These are phyloP conservation scores for Metschnikowia peoriensis DNA, from an alignment of 805 yeast species.

Conservation along the genomic window DNA sequence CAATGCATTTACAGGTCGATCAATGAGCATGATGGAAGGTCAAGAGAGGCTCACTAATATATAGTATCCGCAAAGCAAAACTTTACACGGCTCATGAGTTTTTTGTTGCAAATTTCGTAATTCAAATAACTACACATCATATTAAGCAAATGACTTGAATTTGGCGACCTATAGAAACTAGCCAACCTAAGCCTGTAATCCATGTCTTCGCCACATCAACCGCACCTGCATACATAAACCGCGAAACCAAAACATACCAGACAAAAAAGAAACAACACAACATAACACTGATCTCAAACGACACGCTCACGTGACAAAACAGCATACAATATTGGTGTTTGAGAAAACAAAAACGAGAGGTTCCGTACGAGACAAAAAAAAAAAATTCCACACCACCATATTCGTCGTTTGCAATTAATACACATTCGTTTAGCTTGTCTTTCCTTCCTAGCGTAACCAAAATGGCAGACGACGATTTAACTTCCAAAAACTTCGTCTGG, in stretches of 20 bases:
- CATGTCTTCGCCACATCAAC: no score
- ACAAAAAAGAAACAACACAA: neutral
- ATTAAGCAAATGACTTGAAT: no score
- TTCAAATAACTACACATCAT: neutral
- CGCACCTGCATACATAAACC: neutral
- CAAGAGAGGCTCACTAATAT: no score
- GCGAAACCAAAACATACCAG: constrained; percentile 7
- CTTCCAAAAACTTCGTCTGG: constrained; percentile 70
- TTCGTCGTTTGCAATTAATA: neutral
- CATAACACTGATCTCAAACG: neutral
- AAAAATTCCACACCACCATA: neutral
- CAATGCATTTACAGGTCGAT: no score
- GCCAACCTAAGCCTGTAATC: neutral
- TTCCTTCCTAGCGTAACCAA: neutral
- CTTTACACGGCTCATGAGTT: neutral
- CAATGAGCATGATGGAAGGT: no score
- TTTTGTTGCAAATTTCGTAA: neutral
- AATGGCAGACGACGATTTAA: constrained; percentile 19
- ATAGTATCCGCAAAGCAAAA: neutral
- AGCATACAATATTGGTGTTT: constrained; percentile 1
- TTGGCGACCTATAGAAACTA: no score
- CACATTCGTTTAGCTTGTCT: neutral
- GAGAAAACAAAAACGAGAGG: constrained; percentile 6
- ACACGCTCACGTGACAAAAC: constrained; percentile 7
- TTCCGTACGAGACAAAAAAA: neutral